Conservation (phyloP, 805 yeast genomes). For the Zygoascus tannicola region DNA sequence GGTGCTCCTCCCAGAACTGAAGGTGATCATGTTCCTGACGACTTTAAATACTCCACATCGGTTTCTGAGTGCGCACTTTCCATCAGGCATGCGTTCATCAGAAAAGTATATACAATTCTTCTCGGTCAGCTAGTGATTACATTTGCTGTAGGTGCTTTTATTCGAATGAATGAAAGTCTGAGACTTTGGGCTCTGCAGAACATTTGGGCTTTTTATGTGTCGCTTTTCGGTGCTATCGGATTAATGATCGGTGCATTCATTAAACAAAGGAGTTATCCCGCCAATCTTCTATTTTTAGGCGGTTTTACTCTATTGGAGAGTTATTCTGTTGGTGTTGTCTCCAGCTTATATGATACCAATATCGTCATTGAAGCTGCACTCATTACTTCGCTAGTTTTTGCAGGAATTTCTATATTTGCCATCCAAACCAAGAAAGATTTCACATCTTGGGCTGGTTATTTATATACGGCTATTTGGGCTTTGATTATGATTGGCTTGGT, state of each 20-base stretch:
- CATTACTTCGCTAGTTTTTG: slow-evolving; percentile 58
- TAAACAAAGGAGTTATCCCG: slow-evolving; percentile 61
- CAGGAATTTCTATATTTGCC: slow-evolving; percentile 71
- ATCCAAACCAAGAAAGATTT: slow-evolving; percentile 71
- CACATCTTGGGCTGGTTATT: slow-evolving; percentile 53
- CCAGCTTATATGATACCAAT: slow-evolving; percentile 52
- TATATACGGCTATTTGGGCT: slow-evolving; percentile 50
- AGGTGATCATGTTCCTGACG: slow-evolving; percentile 36
- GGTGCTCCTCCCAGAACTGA: slow-evolving; percentile 11
- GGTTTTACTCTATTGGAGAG: slow-evolving; percentile 71
- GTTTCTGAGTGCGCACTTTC: slow-evolving; percentile 72
- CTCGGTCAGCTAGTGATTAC: slow-evolving; percentile 57
- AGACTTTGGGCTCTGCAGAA: slow-evolving; percentile 48
- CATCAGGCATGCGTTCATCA: slow-evolving; percentile 63
- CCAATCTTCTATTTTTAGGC: slow-evolving; percentile 48
- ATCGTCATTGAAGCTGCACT: slow-evolving; percentile 62
- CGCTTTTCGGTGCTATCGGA: slow-evolving; percentile 52
- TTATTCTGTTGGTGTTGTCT: slow-evolving; percentile 57
- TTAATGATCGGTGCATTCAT: slow-evolving; percentile 54
- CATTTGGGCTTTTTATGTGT: slow-evolving; percentile 48
- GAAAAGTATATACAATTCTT: slow-evolving; percentile 70
- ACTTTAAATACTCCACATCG: slow-evolving; percentile 70
- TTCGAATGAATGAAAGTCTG: slow-evolving; percentile 37
- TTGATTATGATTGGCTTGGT: slow-evolving; percentile 65
- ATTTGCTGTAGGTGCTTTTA: slow-evolving; percentile 44